These are phyloP conservation scores for Nakaseomyces bracarensis DNA, from an alignment of 1,139 yeast species.

Conservation along the genomic window DNA sequence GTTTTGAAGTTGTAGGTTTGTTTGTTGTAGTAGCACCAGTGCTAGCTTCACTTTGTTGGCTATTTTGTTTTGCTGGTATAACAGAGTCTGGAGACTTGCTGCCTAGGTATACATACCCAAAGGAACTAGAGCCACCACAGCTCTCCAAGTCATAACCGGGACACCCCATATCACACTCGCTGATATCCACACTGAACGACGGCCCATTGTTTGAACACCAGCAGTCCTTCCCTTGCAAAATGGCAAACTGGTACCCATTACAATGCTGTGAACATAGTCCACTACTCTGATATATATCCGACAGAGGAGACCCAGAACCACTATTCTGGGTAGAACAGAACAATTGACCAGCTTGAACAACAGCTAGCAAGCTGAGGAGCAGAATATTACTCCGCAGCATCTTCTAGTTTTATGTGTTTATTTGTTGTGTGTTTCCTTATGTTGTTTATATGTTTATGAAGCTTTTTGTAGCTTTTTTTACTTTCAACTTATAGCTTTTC, in stretches of 20 bases:
- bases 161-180: conserved; percentile 16
- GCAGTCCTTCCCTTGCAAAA: conserved; percentile 19
- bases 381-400: conserved; percentile 1
- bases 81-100: conserved; percentile 8
- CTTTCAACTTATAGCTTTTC: too few relatives aligned
- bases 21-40: not conserved
- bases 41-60: not conserved
- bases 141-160: conserved; percentile 20
- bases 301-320: not conserved
- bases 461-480: not conserved
- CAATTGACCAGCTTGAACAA: conserved; percentile 3
- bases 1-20: conserved; percentile 6
- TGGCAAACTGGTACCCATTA: conserved; percentile 17
- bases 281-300: conserved; percentile 15
- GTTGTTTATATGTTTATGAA: not conserved
- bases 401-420: not conserved
- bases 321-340: conserved; percentile 4
- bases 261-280: conserved; percentile 19
- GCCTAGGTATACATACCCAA: conserved; percentile 19
- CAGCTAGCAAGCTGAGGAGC: not conserved
- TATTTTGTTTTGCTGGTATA: not conserved
- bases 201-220: conserved; percentile 21
- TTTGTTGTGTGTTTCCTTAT: not conserved
- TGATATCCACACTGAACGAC: conserved; percentile 11
- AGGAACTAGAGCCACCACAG: conserved; percentile 19